Conservation (phyloP, 768 basidiomycete genomes). For the Calocybe indica region DNA sequence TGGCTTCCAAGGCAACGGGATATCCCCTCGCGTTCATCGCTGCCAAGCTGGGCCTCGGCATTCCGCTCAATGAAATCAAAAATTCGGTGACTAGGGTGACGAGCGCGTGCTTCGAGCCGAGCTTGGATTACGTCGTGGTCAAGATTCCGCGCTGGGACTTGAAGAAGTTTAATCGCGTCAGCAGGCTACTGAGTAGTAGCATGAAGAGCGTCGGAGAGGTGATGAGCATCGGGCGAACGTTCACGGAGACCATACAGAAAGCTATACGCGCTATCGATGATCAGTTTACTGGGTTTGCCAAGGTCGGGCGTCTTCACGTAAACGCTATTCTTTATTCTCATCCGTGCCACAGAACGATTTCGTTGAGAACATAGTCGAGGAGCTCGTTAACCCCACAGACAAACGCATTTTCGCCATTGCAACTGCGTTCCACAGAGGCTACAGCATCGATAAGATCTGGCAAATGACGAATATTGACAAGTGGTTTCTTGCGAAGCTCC, state of each 20-base stretch:
- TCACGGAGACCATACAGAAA: slow-evolving; percentile 98
- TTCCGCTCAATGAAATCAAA: slow-evolving; percentile 96
- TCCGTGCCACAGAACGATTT: slow-evolving; percentile 61
- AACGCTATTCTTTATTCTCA: not conserved
- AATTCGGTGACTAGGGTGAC: slow-evolving; percentile 97
- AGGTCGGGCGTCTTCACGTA: slow-evolving; percentile 35
- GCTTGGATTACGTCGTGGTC: slow-evolving; percentile 94
- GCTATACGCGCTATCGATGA: slow-evolving; percentile 97
- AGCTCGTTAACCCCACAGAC: slow-evolving; percentile 91
- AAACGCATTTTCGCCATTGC: slow-evolving; percentile 97
- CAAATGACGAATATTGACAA: slow-evolving; percentile 98
- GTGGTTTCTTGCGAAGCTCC: slow-evolving; percentile 93
- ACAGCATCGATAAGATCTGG: slow-evolving; percentile 94
- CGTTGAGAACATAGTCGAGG: slow-evolving; percentile 88
- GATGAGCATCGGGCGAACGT: slow-evolving; percentile 97
- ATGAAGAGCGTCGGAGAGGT: slow-evolving; percentile 99
- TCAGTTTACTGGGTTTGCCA: slow-evolving; percentile 87
- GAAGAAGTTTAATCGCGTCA: slow-evolving; percentile 96
- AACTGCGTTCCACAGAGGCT: slow-evolving; percentile 87
- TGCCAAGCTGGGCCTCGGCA: slow-evolving; percentile 94
- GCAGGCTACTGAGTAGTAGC: slow-evolving; percentile 82
- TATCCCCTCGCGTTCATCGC: slow-evolving; percentile 98
- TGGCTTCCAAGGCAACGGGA: slow-evolving; percentile 97
- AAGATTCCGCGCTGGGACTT: slow-evolving; percentile 99
- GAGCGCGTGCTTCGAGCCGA: slow-evolving; percentile 96